Evolutionary conservation across 192 early-diverging fungal species (phyloP), one percentile per base, ranked within the genome.

Genomic region (Endogone sp.): DNA sequence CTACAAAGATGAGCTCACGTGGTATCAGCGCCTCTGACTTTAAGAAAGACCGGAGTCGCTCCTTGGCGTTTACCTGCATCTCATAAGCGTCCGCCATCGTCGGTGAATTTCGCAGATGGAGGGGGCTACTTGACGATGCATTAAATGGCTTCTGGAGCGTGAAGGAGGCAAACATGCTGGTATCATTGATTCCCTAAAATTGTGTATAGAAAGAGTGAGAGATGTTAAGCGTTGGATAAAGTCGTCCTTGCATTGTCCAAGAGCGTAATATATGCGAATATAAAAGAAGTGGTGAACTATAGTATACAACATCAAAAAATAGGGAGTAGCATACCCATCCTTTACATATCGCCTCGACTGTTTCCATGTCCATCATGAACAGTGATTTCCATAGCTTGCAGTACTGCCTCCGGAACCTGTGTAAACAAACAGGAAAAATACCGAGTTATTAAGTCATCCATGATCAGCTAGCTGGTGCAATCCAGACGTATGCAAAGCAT

Each of bases 1-100:
- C 88, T 24, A 98, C 79, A 73, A 98, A 96, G 31, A 98, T 93
- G 9, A 98, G 79, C 76, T 95, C 96, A 31, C 88, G 89, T 31
- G 96, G 96, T 49, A 98, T 72, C 4, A 76, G 71, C 49, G 86
- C 84, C 44, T 91, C 85, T 55, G 93, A 82, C 28, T 74, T 73
- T 57, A 98, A 75, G 29, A 95, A 94, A 2, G 89, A 71, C 31
- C 87, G 82, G 3, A 92, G 84, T 4, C 86, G 79, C 21, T 87
- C 80, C 79, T 96, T 95, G 56, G 92, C 77, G 56, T 85, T 82
- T 80, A 86, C 82, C 60, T 98, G 94, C 68, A 85, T 75, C 63
- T 90, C 80, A 68, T 90, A 93, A n/a, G 87, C 76, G 29, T 91
- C 87, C 49, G 76, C 74, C n/a, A 81, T 66, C 9, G 82, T 73